Conservation (phyloP, 805 yeast species). For the Candida suzukii region DNA sequence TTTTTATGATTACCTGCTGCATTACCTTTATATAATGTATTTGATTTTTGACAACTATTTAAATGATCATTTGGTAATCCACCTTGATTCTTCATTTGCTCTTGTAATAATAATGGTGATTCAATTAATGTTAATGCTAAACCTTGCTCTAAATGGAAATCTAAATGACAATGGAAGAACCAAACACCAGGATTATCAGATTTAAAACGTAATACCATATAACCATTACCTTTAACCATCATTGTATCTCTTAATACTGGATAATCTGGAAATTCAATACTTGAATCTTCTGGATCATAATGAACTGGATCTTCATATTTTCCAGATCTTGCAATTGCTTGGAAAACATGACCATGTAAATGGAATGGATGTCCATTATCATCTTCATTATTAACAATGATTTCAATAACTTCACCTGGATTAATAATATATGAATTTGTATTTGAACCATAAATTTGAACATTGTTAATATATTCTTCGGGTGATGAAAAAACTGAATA, state of each 20-base stretch:
- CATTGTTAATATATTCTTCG: constrained; percentile 39
- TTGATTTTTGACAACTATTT: constrained; percentile 39
- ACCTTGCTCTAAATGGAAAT: constrained; percentile 82
- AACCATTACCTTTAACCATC: constrained; percentile 59
- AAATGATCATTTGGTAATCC: constrained; percentile 41
- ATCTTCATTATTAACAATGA: constrained; percentile 74
- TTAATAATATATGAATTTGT: constrained; percentile 58
- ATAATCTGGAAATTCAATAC: constrained; percentile 36
- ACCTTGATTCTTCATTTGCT: constrained; percentile 18
- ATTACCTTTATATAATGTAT: constrained; percentile 48
- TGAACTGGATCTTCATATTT: constrained; percentile 48
- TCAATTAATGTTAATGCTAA: constrained; percentile 66
- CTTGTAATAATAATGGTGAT: constrained; percentile 52
- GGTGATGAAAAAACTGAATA: constrained; percentile 60
- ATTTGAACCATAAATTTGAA: constrained; percentile 66
- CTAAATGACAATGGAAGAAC: constrained; percentile 90
- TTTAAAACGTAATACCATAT: constrained; percentile 60
- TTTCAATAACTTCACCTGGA: constrained; percentile 58
- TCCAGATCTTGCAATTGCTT: constrained; percentile 61
- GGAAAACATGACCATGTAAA: constrained; percentile 88
- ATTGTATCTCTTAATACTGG: constrained; percentile 72
- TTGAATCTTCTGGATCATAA: constrained; percentile 21
- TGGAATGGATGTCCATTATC: constrained; percentile 96
- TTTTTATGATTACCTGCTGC: constrained; percentile 60
- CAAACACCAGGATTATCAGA: constrained; percentile 92